Evolutionary conservation across 768 basidiomycete genomes (phyloP).

Genomic region (Pleurotus tuber-regium): DNA sequence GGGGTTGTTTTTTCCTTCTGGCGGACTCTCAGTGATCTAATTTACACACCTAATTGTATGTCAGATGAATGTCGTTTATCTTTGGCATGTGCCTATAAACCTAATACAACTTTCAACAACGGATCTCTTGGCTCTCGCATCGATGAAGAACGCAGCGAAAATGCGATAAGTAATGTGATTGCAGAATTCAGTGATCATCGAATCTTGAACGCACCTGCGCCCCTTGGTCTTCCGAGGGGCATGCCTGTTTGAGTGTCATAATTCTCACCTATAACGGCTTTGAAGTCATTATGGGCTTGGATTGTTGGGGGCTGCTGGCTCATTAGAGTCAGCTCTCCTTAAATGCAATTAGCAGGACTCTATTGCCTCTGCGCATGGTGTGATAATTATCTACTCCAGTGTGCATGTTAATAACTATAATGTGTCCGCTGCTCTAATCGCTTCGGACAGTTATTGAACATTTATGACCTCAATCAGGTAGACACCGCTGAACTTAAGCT

Average conservation of each 20-base stretch:
- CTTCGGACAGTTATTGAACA: no score
- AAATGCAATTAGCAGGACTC: slow-evolving; percentile 49
- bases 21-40: neutral
- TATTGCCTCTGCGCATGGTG: neutral
- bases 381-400: no score
- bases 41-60: neutral
- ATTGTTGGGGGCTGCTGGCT: slow-evolving; percentile 38
- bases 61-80: neutral
- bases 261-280: slow-evolving; percentile 44
- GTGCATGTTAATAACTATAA: no score
- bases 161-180: slow-evolving; percentile 77
- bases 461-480: slow-evolving; percentile 80
- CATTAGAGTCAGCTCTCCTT: slow-evolving; percentile 35
- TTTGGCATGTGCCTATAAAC: neutral
- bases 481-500: slow-evolving; percentile 84
- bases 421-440: no score
- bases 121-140: slow-evolving; percentile 77
- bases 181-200: slow-evolving; percentile 75
- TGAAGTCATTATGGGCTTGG: slow-evolving; percentile 34
- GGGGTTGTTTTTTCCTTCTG: no score
- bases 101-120: slow-evolving; percentile 43
- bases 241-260: slow-evolving; percentile 75
- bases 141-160: slow-evolving; percentile 77
- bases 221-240: slow-evolving; percentile 69
- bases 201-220: slow-evolving; percentile 58